Evolutionary conservation across 352 stramenopile species (phyloP).

Genomic region (Pythium pectinolyticum): DNA sequence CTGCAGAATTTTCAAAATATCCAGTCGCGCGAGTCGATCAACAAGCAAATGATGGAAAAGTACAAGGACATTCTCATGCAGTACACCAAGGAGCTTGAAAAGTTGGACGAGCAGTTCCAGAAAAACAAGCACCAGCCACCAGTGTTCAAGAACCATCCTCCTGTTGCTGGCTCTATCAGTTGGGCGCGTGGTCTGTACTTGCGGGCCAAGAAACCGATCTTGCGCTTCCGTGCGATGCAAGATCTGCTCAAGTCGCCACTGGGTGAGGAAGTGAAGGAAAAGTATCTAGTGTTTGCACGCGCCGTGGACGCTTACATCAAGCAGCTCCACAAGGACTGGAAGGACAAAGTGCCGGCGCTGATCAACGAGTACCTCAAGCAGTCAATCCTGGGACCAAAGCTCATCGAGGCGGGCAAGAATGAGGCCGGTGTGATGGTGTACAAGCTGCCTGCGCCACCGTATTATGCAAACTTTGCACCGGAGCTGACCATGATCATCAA

Average conservation of each 20-base stretch:
- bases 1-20: constrained; percentile 98
- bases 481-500: constrained; percentile 95
- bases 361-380: constrained; percentile 93
- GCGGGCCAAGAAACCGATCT: constrained; percentile 93
- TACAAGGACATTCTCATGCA: constrained; percentile 97
- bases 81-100: constrained; percentile 95
- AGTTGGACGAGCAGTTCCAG: constrained; percentile 90
- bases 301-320: constrained; percentile 93
- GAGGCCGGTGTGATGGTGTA: constrained; percentile 75
- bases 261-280: constrained; percentile 93
- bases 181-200: constrained; percentile 87
- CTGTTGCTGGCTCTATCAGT: constrained; percentile 82
- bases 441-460: constrained; percentile 89
- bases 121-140: constrained; percentile 76
- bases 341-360: constrained; percentile 78
- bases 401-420: constrained; percentile 73
- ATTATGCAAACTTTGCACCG: constrained; percentile 92
- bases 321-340: constrained; percentile 92
- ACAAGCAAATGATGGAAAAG: constrained; percentile 96
- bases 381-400: constrained; percentile 88
- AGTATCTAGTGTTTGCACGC: constrained; percentile 93
- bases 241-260: constrained; percentile 90
- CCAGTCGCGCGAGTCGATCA: constrained; percentile 93
- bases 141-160: constrained; percentile 94
- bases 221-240: constrained; percentile 93